A percentile compares a stretch with the other conserved stretches of the same genome.
phyloP scores from a whole-genome alignment of 805 yeast genomes.

The Wickerhamomyces tratensis region DNA sequence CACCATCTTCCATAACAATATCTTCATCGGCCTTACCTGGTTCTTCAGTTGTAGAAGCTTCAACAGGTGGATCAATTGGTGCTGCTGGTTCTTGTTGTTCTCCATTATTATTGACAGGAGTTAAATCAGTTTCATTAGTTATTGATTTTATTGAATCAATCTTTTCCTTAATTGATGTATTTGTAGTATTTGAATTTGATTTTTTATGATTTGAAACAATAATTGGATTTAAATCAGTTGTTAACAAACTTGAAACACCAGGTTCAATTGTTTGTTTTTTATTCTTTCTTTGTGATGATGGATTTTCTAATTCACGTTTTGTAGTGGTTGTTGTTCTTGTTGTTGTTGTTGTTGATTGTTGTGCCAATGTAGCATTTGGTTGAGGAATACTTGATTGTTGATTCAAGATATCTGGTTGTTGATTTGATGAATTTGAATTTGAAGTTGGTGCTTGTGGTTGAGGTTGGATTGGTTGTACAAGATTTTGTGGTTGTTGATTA shows the following conservation, averaged over 20 bases:
- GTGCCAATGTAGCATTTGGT: slow-evolving; percentile 2
- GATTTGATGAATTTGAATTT: slow-evolving; percentile 15
- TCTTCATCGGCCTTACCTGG: background rate
- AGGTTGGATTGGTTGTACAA: background rate
- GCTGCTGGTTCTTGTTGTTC: background rate
- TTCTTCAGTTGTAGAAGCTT: background rate
- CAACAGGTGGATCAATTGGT: background rate
- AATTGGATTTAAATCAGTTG: background rate
- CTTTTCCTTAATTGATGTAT: slow-evolving; percentile 1
- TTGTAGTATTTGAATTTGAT: background rate
- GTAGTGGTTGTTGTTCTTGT: slow-evolving; percentile 6
- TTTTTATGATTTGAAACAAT: too few species aligned
- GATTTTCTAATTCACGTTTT: slow-evolving; percentile 2
- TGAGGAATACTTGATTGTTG: slow-evolving; percentile 1
- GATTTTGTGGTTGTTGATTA: slow-evolving; percentile 4
- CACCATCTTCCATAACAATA: background rate
- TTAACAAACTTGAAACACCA: background rate
- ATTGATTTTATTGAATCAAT: slow-evolving; percentile 5
- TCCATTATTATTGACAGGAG: slow-evolving; percentile 2
- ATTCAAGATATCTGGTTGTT: slow-evolving; percentile 5
- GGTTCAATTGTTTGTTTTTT: background rate
- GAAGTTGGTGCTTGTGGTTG: slow-evolving; percentile 10
- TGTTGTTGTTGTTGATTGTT: slow-evolving; percentile 19
- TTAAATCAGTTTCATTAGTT: slow-evolving; percentile 8
- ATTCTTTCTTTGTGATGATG: background rate